phyloP scores from a whole-genome alignment of 257 asterid species.

The Thymus quinquecostatus region DNA sequence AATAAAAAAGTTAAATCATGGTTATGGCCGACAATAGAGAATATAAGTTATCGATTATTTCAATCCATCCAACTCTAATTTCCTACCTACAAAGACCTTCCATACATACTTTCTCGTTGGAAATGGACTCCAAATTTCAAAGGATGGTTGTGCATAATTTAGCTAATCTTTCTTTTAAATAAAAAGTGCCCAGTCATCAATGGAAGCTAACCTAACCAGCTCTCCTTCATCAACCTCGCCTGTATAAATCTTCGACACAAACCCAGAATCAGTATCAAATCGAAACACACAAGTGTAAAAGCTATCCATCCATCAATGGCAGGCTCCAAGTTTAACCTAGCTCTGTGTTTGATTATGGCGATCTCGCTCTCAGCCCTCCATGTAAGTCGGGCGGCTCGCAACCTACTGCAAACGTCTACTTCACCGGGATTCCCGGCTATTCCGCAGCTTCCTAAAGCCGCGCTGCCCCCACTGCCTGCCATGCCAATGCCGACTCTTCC shows the following conservation, averaged over 20 bases:
- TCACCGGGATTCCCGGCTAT: conserved; percentile 33
- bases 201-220: conserved; percentile 37
- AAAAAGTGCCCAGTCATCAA: not conserved
- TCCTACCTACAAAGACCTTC: not conserved
- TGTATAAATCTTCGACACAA: conserved; percentile 24
- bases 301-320: conserved; percentile 40
- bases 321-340: conserved; percentile 7
- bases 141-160: conserved; percentile 22
- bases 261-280: not conserved
- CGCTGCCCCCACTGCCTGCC: conserved; percentile 24
- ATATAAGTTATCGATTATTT: too few relatives aligned
- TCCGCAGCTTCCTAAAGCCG: conserved; percentile 34
- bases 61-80: not conserved
- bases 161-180: conserved; percentile 6
- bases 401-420: conserved; percentile 36
- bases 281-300: not conserved
- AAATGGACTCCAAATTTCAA: conserved; percentile 8
- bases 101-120: not conserved
- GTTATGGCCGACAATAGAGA: too few relatives aligned
- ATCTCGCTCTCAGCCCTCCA: conserved; percentile 31
- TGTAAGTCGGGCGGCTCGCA: conserved; percentile 31
- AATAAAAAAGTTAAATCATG: too few relatives aligned
- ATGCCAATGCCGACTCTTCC: conserved; percentile 12
- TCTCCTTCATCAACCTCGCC: not conserved
- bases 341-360: conserved; percentile 26